A percentile compares a stretch with the other conserved stretches of the same genome.
Conservation (phyloP, 192 early-diverging fungal genomes). For the Podila minutissima region DNA sequence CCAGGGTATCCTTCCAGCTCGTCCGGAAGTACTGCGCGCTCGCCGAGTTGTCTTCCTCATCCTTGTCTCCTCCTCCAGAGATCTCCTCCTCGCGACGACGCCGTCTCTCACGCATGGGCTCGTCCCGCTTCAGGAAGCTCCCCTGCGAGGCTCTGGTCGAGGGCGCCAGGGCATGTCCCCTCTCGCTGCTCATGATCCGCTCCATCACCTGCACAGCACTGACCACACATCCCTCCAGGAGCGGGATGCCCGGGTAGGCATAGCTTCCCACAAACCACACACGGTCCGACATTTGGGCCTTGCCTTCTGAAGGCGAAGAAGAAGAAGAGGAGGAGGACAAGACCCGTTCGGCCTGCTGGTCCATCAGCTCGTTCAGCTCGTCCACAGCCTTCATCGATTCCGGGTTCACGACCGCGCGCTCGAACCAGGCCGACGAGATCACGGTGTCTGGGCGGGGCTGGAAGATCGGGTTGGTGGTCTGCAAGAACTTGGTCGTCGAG, state of each 20-base stretch:
- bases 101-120: constrained; percentile 40
- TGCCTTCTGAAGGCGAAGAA: too few relatives aligned
- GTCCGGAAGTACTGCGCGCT: constrained; percentile 29
- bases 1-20: constrained; percentile 42
- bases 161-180: constrained; percentile 6
- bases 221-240: constrained; percentile 71
- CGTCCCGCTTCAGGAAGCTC: constrained; percentile 40
- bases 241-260: constrained; percentile 66
- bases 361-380: constrained; percentile 50
- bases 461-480: constrained; percentile 68
- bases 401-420: constrained; percentile 65
- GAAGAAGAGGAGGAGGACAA: neutral
- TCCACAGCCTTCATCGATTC: constrained; percentile 63
- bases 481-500: constrained; percentile 55
- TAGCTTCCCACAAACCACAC: constrained; percentile 71
- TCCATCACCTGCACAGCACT: constrained; percentile 63
- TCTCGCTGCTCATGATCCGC: constrained; percentile 41
- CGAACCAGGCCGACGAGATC: constrained; percentile 58
- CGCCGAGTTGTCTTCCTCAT: neutral
- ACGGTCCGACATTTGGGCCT: constrained; percentile 33
- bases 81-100: constrained; percentile 13
- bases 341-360: constrained; percentile 16
- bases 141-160: constrained; percentile 11
- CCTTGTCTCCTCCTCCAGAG: neutral
- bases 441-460: constrained; percentile 48